phyloP scores from a whole-genome alignment of 495 filamentous ascomycete species.

The Penicillium simplicissimum region DNA sequence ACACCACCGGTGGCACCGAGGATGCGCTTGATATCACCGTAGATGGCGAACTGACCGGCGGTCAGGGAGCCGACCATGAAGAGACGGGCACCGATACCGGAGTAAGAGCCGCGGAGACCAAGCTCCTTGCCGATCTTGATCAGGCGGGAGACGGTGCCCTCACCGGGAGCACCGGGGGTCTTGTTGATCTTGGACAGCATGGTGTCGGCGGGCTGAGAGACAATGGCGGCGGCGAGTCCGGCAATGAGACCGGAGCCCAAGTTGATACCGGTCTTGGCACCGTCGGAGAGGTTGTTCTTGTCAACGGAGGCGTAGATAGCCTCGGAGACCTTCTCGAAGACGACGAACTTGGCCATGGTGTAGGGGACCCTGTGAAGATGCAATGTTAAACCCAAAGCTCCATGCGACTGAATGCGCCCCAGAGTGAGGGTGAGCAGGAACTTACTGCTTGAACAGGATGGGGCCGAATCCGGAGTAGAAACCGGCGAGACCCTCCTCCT shows the following conservation, averaged over 20 bases:
- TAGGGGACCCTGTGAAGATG: slow-evolving; percentile 76
- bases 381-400: slow-evolving; percentile 8
- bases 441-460: slow-evolving; percentile 95
- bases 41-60: slow-evolving; percentile 96
- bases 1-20: slow-evolving; percentile 75
- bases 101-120: slow-evolving; percentile 82
- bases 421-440: not conserved
- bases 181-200: slow-evolving; percentile 99
- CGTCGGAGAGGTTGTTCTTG: slow-evolving; percentile 74
- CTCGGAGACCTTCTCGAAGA: slow-evolving; percentile 96
- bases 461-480: slow-evolving; percentile 96
- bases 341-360: slow-evolving; percentile 99
- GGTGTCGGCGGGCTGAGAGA: slow-evolving; percentile 98
- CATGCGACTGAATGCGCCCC: not conserved
- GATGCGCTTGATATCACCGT: slow-evolving; percentile 62
- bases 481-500: slow-evolving; percentile 79
- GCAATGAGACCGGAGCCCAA: slow-evolving; percentile 93
- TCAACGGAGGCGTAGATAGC: slow-evolving; percentile 67
- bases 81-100: slow-evolving; percentile 80
- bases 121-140: slow-evolving; percentile 97
- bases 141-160: slow-evolving; percentile 86
- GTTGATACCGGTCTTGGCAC: slow-evolving; percentile 84
- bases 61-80: slow-evolving; percentile 70
- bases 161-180: slow-evolving; percentile 93
- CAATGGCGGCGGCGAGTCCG: slow-evolving; percentile 94